Base-by-base conservation (phyloP, 106 monocot genomes). In the Chionographis japonica region DNA sequence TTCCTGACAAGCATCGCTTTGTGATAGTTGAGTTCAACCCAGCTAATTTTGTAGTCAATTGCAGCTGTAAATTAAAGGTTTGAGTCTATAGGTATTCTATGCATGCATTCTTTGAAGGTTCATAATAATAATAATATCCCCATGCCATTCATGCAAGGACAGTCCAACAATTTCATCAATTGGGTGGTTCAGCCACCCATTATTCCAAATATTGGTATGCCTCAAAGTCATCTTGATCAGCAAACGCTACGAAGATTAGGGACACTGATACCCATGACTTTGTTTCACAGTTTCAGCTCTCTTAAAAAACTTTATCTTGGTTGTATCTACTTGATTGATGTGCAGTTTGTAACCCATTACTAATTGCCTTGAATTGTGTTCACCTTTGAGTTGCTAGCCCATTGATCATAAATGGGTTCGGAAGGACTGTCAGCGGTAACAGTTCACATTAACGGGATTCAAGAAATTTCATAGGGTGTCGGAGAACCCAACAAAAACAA, bases 101-200 rank as follows among this genome's bases (percentile, higher is more conserved):
- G 81, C 81, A 81, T 75, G 81, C 81, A 81, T 76, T 70, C 56
- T 0, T 39, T 81, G 20, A 81, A 81, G 40, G 81, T 81, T 62
- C 68, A 76, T 49, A 72, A 62, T 17, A 67, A 72, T 39, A 81
- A 72, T 49, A 81, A 76, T 40, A 61, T 75, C 51, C 70, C 73
- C 50, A 68, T 83, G 70, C 75, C 78, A 16, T 41, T 83, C 27
- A 63, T 83, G 75, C 84, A 72, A 58, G 79, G 72, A 40, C 84
- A 84, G 40, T 27, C 71, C 53, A 78, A 71, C 42, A 79, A 68
- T 68, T 84, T 72, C 50, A 55, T 61, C 37, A 75, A 62, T 59
- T 84, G 84, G 84, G 67, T 72, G 42, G 59, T 79, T 52, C 75
- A 79, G 53, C 58, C 84, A 50, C 68, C 61, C n/a, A 68, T 37